Percentiles rank a stretch among this genome's conserved stretches.
phyloP scores from a whole-genome alignment of 305 asterid genomes.

The Fraxinus greggii region DNA sequence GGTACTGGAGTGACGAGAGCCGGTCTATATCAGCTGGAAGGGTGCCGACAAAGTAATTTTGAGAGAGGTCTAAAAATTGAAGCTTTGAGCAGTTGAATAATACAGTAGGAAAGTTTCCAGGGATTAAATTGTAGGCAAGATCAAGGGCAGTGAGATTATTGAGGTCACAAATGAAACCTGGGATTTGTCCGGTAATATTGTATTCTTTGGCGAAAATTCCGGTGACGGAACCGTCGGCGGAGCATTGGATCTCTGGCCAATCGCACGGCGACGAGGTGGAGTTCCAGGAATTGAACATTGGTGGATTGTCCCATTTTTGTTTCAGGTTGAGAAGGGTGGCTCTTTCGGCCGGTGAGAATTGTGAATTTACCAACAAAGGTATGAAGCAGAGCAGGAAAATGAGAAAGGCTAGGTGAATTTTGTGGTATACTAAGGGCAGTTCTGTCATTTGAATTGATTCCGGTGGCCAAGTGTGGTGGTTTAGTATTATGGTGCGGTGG shows the following conservation, averaged over 20 bases:
- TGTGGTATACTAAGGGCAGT: constrained; percentile 21
- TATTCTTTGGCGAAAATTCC: constrained; percentile 26
- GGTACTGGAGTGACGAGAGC: constrained; percentile 41
- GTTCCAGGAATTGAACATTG: constrained; percentile 54
- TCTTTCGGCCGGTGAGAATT: constrained; percentile 44
- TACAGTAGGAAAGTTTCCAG: constrained; percentile 49
- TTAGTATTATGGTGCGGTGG: not conserved
- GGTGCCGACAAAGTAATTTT: constrained; percentile 53
- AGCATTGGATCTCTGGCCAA: constrained; percentile 70
- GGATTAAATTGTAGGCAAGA: constrained; percentile 40
- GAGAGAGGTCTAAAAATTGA: constrained; percentile 50
- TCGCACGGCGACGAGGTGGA: constrained; percentile 62
- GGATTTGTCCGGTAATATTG: constrained; percentile 41
- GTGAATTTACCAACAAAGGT: constrained; percentile 58
- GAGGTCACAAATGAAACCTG: constrained; percentile 48
- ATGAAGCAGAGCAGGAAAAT: constrained; percentile 33
- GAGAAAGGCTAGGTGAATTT: constrained; percentile 17
- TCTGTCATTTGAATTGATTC: constrained; percentile 38
- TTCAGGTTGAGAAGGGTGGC: constrained; percentile 52
- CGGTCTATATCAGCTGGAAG: constrained; percentile 55
- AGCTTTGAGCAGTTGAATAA: constrained; percentile 58
- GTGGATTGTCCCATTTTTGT: constrained; percentile 61
- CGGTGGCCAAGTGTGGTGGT: not conserved
- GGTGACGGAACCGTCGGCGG: constrained; percentile 49
- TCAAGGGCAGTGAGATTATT: constrained; percentile 45